Percentiles rank a stretch among this genome's conserved stretches.
These are phyloP conservation scores for Aspergillus unguis DNA, from an alignment of 2,329 filamentous ascomycete genomes.

Conservation along the genomic window DNA sequence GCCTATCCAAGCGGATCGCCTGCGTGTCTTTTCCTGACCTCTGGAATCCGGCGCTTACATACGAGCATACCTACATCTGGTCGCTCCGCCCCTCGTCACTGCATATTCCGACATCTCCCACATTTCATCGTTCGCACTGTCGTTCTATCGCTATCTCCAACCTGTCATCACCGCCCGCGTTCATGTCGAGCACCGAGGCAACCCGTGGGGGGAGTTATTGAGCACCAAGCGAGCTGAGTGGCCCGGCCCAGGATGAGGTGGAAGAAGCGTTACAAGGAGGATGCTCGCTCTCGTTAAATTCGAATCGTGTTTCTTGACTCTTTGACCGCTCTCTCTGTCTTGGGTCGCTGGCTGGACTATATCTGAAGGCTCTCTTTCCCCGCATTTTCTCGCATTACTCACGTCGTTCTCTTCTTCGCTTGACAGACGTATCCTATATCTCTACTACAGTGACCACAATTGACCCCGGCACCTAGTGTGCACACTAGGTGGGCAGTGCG, in stretches of 20 bases:
- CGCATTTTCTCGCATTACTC: slow-evolving; percentile 9
- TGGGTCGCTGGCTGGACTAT: slow-evolving; percentile 16
- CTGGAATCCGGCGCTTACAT: slow-evolving; percentile 18
- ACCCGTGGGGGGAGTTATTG: slow-evolving; percentile 29
- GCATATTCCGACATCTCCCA: slow-evolving; percentile 8
- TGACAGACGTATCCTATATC: neutral
- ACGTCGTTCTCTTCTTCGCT: slow-evolving; percentile 2
- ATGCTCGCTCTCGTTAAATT: slow-evolving; percentile 38
- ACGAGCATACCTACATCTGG: slow-evolving; percentile 15
- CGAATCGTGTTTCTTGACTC: slow-evolving; percentile 25
- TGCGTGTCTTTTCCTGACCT: slow-evolving; percentile 18
- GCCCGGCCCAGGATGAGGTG: slow-evolving; percentile 42
- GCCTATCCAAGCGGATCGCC: slow-evolving; percentile 13
- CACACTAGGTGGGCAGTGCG: neutral
- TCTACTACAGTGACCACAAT: neutral
- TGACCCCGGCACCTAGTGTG: slow-evolving; percentile 2
- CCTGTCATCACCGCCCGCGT: slow-evolving; percentile 21
- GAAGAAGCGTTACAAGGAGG: slow-evolving; percentile 44
- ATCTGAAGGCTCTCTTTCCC: slow-evolving; percentile 5
- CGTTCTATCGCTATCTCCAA: slow-evolving; percentile 16
- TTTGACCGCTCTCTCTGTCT: slow-evolving; percentile 18
- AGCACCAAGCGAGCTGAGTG: slow-evolving; percentile 20
- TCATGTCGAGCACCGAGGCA: slow-evolving; percentile 25
- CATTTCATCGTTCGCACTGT: slow-evolving; percentile 4
- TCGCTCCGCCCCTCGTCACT: slow-evolving; percentile 9